Base-by-base conservation (phyloP, 371 early-diverging fungal genomes). In the Lichtheimia ornata region DNA sequence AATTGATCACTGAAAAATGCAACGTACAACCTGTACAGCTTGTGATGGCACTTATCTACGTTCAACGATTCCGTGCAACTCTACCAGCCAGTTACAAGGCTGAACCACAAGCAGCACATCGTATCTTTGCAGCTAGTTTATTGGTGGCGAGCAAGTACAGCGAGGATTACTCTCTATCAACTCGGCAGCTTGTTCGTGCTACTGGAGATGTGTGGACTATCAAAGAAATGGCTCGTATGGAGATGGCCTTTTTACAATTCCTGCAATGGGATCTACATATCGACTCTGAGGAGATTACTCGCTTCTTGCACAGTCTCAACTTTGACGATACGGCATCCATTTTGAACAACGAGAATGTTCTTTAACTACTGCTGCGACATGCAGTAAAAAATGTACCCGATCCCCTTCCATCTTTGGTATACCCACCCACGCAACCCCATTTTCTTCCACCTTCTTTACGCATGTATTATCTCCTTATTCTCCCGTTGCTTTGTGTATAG, bases 141-240 rank as follows among this genome's bases (percentile, higher is more conserved):
- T 61, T 81, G 44, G 68, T 81, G 2, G 81, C 81, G 9, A 76
- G 74, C 57, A 81, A 81, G 65, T 81, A 67, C 43, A 72, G 65
- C 50, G 81, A 81, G 54, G 81, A 81, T 51, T 63, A 73, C 24
- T 73, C 67, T 49, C 40, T 81, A 18, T 73, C 78, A n/a, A 74
- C 78, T 15, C 70, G 67, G 54, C 70, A 77, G 44, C 66, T 81
- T 5, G 78, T 81, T 0, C 74, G 69, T 59, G 81, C 78, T 17
- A 73, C 81, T 0, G 81, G 81, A 13, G 78, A 81, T 58, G 78
- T 81, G 11, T 81, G 81, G 81, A 70, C 81, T 20, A 76, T 77
- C 59, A 77, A 76, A 58, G 81, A 81, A 58, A 81, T 77, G 42
- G 74, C 81, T 20, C 71, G 72, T 28, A 81, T 81, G 81, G 81